Conservation (phyloP, 805 yeast species). For the Starmerella potacharoeniae region DNA sequence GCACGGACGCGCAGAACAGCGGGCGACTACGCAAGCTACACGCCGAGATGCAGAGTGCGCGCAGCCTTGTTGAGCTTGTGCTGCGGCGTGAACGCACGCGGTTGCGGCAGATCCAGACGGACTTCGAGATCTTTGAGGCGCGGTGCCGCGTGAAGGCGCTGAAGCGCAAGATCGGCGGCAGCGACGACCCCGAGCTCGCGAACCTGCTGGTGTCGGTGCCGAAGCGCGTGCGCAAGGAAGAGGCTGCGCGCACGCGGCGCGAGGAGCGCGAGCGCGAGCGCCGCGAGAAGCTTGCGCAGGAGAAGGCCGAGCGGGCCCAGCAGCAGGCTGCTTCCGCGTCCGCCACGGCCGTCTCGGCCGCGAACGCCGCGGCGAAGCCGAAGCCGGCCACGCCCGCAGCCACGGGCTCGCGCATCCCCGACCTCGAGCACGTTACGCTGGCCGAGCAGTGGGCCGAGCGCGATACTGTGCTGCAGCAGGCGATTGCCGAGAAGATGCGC, state of each 20-base stretch:
- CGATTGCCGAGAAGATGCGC: conserved; percentile 71
- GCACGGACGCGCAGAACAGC: conserved; percentile 83
- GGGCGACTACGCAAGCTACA: conserved; percentile 68
- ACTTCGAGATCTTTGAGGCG: conserved; percentile 55
- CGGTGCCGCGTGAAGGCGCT: conserved; percentile 60
- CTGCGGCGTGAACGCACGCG: conserved; percentile 64
- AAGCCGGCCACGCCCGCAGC: conserved; percentile 14
- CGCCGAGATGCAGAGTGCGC: conserved; percentile 65
- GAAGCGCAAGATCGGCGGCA: conserved; percentile 64
- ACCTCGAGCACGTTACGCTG: conserved; percentile 76
- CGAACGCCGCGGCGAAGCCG: conserved; percentile 28
- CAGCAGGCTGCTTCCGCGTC: conserved; percentile 18
- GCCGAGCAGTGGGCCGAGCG: conserved; percentile 62
- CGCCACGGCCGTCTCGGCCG: conserved; percentile 28
- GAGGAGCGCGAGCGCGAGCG: conserved; percentile 18
- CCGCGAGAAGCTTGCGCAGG: conserved; percentile 16
- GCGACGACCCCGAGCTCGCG: conserved; percentile 51
- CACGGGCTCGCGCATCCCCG: conserved; percentile 82
- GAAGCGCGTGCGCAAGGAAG: conserved; percentile 43
- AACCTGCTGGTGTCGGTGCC: conserved; percentile 61
- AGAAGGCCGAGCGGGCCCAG: conserved; percentile 17
- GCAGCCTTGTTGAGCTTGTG: conserved; percentile 53
- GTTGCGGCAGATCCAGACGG: conserved; percentile 49
- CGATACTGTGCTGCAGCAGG: conserved; percentile 63
- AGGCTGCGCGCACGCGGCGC: conserved; percentile 15